A percentile compares a stretch with the other conserved stretches of the same genome.
phyloP scores from a whole-genome alignment of 129 eudicot species.

The Tagetes patula region DNA sequence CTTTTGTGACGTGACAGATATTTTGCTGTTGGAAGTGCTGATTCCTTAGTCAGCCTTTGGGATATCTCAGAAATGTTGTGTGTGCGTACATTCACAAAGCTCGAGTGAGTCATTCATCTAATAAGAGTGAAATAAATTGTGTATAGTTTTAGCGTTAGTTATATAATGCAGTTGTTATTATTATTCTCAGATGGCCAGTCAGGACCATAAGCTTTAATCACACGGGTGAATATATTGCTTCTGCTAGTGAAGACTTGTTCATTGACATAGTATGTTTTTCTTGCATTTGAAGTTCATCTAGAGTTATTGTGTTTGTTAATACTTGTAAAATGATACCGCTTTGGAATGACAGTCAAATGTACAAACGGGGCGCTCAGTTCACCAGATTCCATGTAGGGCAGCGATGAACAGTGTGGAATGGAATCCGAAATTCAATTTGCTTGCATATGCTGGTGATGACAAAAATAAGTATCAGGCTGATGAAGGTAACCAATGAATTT shows the following conservation, averaged over 20 bases:
- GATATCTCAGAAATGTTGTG: slow-evolving; percentile 94
- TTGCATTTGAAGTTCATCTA: not conserved
- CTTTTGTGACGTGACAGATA: slow-evolving; percentile 48
- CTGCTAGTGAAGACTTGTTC: slow-evolving; percentile 97
- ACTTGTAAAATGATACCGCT: slow-evolving; percentile 5
- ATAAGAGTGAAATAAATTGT: not conserved
- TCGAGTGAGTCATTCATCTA: slow-evolving; percentile 63
- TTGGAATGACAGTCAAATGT: slow-evolving; percentile 65
- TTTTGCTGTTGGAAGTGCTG: slow-evolving; percentile 99
- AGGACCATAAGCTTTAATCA: slow-evolving; percentile 96
- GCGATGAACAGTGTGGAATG: slow-evolving; percentile 99
- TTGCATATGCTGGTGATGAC: slow-evolving; percentile 99
- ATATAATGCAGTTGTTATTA: not conserved
- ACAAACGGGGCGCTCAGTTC: slow-evolving; percentile 85
- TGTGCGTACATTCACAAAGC: slow-evolving; percentile 88
- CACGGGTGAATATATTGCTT: slow-evolving; percentile 93
- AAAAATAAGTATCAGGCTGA: slow-evolving; percentile 96
- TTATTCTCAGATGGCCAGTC: slow-evolving; percentile 85
- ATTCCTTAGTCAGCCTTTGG: slow-evolving; percentile 98
- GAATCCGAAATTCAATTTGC: slow-evolving; percentile 94
- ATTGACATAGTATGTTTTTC: slow-evolving; percentile 74
- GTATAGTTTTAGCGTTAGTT: not conserved
- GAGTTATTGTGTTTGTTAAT: not conserved
- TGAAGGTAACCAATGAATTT: slow-evolving; percentile 58
- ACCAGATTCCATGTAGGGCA: slow-evolving; percentile 95